A percentile compares a stretch with the other conserved stretches of the same genome.
phyloP scores from a whole-genome alignment of 805 yeast genomes.

The Teunomyces tritomae region DNA sequence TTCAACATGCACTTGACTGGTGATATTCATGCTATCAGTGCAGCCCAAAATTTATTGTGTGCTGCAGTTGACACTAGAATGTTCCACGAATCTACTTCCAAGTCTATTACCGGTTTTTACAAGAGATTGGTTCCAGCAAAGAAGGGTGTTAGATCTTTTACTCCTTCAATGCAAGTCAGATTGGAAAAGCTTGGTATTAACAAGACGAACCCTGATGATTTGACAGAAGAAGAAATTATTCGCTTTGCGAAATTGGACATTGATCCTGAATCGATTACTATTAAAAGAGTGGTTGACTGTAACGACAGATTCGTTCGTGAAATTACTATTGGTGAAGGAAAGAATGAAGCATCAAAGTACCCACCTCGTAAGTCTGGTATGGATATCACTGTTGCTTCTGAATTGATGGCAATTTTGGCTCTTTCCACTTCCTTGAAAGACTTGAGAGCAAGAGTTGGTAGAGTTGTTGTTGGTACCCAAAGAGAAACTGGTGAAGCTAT shows the following conservation, averaged over 20 bases:
- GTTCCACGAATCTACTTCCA: conserved; percentile 90
- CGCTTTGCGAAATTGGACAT: conserved; percentile 82
- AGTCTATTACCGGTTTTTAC: conserved; percentile 71
- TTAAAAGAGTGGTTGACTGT: conserved; percentile 91
- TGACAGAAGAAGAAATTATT: conserved; percentile 72
- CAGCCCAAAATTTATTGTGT: conserved; percentile 89
- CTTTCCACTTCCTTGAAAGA: conserved; percentile 74
- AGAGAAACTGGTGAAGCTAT: conserved; percentile 68
- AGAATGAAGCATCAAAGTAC: conserved; percentile 79
- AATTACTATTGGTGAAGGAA: conserved; percentile 85
- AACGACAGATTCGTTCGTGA: conserved; percentile 91
- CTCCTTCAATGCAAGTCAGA: conserved; percentile 75
- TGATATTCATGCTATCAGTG: conserved; percentile 93
- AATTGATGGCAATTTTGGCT: conserved; percentile 94
- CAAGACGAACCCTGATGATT: conserved; percentile 75
- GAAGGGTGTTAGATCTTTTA: conserved; percentile 75
- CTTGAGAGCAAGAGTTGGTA: conserved; percentile 84
- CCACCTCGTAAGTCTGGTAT: conserved; percentile 84
- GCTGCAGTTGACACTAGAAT: conserved; percentile 97
- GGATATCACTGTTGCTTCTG: conserved; percentile 95
- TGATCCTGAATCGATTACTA: conserved; percentile 85
- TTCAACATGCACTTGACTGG: conserved; percentile 97
- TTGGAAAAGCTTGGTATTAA: conserved; percentile 76
- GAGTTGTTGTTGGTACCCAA: conserved; percentile 84
- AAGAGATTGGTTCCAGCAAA: conserved; percentile 83